Conservation (phyloP, 2,329 filamentous ascomycete species). For the Ceratocystis cacaofunesta region DNA sequence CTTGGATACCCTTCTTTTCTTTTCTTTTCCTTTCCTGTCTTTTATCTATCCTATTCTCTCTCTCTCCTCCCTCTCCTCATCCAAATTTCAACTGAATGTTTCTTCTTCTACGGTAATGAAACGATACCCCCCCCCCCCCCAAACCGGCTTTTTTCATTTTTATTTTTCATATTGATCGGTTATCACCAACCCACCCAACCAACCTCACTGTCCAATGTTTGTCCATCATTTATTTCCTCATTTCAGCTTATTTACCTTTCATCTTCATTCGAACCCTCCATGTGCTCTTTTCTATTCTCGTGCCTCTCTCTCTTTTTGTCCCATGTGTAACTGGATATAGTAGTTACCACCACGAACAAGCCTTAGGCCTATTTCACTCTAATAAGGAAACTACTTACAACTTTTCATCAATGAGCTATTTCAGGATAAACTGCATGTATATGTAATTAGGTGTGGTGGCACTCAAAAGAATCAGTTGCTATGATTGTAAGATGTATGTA, state of each 20-base stretch:
- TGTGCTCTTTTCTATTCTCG: background rate
- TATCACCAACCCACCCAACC: background rate
- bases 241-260: background rate
- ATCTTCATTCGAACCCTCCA: background rate
- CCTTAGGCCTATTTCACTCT: background rate
- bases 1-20: conserved; percentile 7
- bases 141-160: background rate
- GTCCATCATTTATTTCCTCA: background rate
- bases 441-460: background rate
- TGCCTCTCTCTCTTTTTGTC: background rate
- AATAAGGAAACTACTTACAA: background rate
- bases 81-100: background rate
- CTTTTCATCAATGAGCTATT: background rate
- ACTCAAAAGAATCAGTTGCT: background rate
- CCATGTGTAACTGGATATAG: too few relatives aligned
- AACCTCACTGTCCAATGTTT: background rate
- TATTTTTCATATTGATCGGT: background rate
- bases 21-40: background rate
- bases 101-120: conserved; percentile 7
- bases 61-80: background rate
- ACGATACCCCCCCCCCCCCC: background rate
- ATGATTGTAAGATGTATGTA: background rate
- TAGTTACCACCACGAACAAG: too few relatives aligned
- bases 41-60: background rate
- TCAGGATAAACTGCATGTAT: too few relatives aligned